Evolutionary conservation across 306 rosid genomes (phyloP).

Genomic region (Erythrophleum fordii): DNA sequence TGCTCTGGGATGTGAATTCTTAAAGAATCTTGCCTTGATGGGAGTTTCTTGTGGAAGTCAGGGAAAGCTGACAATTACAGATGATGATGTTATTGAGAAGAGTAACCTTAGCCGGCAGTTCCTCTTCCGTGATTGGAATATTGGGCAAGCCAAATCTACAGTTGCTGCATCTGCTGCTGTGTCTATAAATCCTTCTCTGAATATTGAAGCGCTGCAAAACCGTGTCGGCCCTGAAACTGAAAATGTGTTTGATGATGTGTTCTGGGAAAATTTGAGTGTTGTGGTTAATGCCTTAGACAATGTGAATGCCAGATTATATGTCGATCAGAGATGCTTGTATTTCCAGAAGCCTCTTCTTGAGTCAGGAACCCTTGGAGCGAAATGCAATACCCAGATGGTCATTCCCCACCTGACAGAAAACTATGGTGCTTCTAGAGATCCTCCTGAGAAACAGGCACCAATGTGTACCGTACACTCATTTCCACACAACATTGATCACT

Average conservation of each 20-base stretch:
- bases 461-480: conserved; percentile 99
- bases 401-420: conserved; percentile 96
- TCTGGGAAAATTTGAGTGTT: conserved; percentile 77
- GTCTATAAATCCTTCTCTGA: conserved; percentile 63
- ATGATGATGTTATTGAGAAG: conserved; percentile 98
- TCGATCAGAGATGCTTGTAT: conserved; percentile 94
- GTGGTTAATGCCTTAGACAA: conserved; percentile 92
- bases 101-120: conserved; percentile 97
- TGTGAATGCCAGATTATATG: conserved; percentile 93
- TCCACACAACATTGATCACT: conserved; percentile 97
- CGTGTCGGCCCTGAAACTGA: conserved; percentile 88
- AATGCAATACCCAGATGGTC: conserved; percentile 99
- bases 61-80: conserved; percentile 87
- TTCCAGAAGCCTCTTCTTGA: conserved; percentile 99
- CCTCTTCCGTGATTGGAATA: conserved; percentile 99
- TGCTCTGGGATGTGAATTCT: conserved; percentile 92
- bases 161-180: conserved; percentile 91
- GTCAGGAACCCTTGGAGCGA: conserved; percentile 97
- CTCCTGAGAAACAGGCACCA: conserved; percentile 98
- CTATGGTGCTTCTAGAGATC: conserved; percentile 99
- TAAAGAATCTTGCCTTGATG: conserved; percentile 91
- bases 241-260: conserved; percentile 72
- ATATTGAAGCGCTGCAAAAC: conserved; percentile 79
- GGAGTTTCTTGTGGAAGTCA: conserved; percentile 88
- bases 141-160: conserved; percentile 95